These are phyloP conservation scores for Pseudozyma tsukubaensis DNA, from an alignment of 1,284 basidiomycete species.

Conservation along the genomic window DNA sequence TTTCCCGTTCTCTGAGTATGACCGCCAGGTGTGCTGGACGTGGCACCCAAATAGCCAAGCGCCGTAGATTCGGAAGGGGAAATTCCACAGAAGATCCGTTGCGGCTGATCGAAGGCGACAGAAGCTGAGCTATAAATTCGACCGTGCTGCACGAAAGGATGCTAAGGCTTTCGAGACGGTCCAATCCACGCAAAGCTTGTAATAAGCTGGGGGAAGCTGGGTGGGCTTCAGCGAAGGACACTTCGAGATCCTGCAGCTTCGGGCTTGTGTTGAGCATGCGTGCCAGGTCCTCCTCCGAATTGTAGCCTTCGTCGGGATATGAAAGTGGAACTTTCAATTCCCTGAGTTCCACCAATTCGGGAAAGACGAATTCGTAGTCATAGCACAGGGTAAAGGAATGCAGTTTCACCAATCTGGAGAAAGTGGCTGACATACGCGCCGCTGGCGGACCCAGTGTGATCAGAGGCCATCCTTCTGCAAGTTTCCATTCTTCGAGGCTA, in stretches of 20 bases:
- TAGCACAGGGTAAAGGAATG: not conserved
- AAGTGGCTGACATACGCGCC: not conserved
- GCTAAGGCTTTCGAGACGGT: not conserved
- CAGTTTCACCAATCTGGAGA: slow-evolving; percentile 1
- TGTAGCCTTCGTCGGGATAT: not conserved
- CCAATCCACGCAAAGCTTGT: slow-evolving; percentile 3
- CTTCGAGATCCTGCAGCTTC: not conserved
- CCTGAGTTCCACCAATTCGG: not conserved
- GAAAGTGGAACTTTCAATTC: not conserved
- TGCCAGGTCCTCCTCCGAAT: not conserved
- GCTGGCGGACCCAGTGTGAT: too few species aligned
- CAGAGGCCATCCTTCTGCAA: not conserved
- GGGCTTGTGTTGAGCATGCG: slow-evolving; percentile 4
- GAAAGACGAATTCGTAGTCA: slow-evolving; percentile 7
- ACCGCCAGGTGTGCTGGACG: not conserved
- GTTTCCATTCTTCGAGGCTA: slow-evolving; percentile 5
- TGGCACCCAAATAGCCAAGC: not conserved
- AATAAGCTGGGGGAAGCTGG: not conserved
- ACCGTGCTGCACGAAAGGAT: too few species aligned
- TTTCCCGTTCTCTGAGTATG: not conserved
- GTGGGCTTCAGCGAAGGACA: not conserved
- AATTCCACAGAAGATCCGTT: too few species aligned
- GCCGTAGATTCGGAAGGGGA: not conserved
- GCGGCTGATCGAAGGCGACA: too few species aligned
- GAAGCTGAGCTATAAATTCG: too few species aligned